Evolutionary conservation across 495 filamentous ascomycete species (phyloP).

Genomic region (Neurospora hispaniola): DNA sequence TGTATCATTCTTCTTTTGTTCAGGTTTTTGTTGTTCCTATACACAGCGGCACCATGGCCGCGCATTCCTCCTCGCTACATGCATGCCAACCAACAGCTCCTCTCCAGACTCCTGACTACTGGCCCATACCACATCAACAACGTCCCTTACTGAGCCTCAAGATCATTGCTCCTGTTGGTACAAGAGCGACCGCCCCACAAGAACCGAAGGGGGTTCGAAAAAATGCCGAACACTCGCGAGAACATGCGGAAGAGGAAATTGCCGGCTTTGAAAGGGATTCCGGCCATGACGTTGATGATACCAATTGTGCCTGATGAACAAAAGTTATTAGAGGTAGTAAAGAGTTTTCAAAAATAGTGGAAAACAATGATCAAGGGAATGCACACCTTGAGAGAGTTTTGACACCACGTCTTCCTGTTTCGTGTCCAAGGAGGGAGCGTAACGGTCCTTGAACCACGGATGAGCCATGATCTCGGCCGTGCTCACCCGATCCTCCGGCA

Average conservation of each 20-base stretch:
- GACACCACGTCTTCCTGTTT: not conserved
- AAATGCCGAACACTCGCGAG: not conserved
- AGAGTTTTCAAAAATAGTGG: too few species aligned
- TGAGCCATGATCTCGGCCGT: constrained; percentile 6
- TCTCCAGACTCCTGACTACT: not conserved
- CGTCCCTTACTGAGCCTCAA: not conserved
- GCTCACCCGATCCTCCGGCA: constrained; percentile 10
- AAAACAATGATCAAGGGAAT: too few species aligned
- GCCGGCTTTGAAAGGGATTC: not conserved
- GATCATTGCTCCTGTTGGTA: not conserved
- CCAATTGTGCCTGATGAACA: not conserved
- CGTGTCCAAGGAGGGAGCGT: not conserved
- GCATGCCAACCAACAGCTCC: not conserved
- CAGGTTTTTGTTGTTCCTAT: not conserved
- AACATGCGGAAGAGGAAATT: not conserved
- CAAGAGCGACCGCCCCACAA: not conserved
- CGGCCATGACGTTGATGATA: not conserved
- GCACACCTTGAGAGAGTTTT: not conserved
- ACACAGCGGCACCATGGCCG: not conserved
- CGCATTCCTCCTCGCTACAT: not conserved
- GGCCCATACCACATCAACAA: not conserved
- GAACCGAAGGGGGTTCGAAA: not conserved
- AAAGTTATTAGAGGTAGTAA: too few species aligned
- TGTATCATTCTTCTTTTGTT: too few species aligned
- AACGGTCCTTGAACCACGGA: constrained; percentile 5